phyloP scores from a whole-genome alignment of 2,329 filamentous ascomycete species.

The Madurella mycetomatis region DNA sequence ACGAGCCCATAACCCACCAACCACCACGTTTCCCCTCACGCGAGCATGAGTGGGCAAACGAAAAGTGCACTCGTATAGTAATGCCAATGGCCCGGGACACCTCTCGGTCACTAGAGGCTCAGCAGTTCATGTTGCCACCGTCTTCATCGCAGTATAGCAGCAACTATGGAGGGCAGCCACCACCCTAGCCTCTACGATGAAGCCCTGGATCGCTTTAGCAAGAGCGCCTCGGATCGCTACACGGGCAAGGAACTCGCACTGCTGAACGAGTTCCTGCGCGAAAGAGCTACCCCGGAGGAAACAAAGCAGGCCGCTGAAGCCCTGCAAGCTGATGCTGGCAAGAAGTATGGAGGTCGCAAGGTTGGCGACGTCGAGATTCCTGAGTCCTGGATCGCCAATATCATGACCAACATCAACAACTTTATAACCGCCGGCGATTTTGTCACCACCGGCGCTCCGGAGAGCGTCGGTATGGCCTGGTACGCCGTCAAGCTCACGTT shows the following conservation, averaged over 20 bases:
- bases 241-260: conserved; percentile 16
- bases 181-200: conserved; percentile 13
- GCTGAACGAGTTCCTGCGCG: conserved; percentile 18
- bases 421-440: conserved; percentile 23
- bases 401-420: conserved; percentile 23
- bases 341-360: conserved; percentile 21
- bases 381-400: conserved; percentile 20
- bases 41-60: too few species aligned
- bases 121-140: too few species aligned
- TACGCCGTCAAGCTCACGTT: conserved; percentile 24
- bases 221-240: conserved; percentile 9
- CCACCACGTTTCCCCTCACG: too few species aligned
- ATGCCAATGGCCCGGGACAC: too few species aligned
- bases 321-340: conserved; percentile 16
- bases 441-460: conserved; percentile 19
- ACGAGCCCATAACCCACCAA: too few species aligned
- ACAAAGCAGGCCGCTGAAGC: conserved; percentile 17
- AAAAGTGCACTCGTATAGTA: too few species aligned
- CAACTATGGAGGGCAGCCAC: too few species aligned
- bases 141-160: too few species aligned
- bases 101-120: too few species aligned
- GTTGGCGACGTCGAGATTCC: conserved; percentile 22
- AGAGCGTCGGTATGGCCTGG: conserved; percentile 25
- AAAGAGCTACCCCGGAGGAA: conserved; percentile 18
- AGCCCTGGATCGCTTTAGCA: conserved; percentile 18